These are phyloP conservation scores for Waitea zeae DNA, from an alignment of 1,284 basidiomycete genomes.

Conservation along the genomic window DNA sequence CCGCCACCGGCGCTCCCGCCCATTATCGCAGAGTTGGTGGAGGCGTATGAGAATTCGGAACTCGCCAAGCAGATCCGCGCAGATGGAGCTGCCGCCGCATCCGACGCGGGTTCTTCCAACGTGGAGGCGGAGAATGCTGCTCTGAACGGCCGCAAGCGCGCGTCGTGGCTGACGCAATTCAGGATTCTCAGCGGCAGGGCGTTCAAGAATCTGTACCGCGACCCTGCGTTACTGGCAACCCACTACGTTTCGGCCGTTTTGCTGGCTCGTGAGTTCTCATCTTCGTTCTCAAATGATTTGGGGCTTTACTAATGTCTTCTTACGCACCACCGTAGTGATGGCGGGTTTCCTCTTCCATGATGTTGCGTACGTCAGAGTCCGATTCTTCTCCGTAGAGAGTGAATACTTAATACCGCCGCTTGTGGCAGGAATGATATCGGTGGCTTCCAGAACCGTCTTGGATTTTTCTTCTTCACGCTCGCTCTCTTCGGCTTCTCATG, in stretches of 20 bases:
- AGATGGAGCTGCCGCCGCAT: conserved; percentile 13
- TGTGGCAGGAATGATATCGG: conserved; percentile 13
- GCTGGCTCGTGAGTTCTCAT: conserved; percentile 49
- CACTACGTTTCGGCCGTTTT: conserved; percentile 80
- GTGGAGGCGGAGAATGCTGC: conserved; percentile 47
- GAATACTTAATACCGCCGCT: conserved; percentile 86
- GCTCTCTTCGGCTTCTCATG: conserved; percentile 94
- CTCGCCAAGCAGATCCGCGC: conserved; percentile 24
- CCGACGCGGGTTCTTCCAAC: conserved; percentile 36
- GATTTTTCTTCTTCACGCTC: conserved; percentile 93
- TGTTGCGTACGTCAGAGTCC: conserved; percentile 34
- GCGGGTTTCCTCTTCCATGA: conserved; percentile 73
- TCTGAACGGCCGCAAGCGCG: conserved; percentile 67
- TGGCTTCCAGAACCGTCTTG: conserved; percentile 18
- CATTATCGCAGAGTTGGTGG: conserved; percentile 59
- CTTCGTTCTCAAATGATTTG: not conserved
- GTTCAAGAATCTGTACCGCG: conserved; percentile 96
- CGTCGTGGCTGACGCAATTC: conserved; percentile 81
- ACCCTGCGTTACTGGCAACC: conserved; percentile 79
- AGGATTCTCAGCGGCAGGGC: conserved; percentile 83
- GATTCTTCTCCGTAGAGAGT: conserved; percentile 15
- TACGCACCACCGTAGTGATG: conserved; percentile 40
- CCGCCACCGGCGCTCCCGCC: conserved; percentile 28
- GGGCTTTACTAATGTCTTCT: conserved; percentile 1
- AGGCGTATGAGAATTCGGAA: conserved; percentile 51